Evolutionary conservation across 345 rosid species (phyloP).

Genomic region (Eutrema heterophyllum): DNA sequence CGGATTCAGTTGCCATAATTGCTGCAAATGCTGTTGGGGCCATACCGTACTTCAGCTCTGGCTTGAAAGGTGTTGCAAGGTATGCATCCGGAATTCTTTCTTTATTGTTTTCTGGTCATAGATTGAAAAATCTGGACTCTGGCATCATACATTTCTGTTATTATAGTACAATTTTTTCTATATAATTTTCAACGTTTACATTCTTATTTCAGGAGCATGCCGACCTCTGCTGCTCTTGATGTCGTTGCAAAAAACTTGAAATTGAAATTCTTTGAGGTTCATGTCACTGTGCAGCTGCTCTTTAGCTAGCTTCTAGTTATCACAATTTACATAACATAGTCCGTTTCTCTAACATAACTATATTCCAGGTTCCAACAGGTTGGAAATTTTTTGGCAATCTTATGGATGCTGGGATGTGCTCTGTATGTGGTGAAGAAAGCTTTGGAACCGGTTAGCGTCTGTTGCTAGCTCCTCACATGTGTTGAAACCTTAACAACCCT

Average conservation of each 20-base stretch:
- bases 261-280: slow-evolving; percentile 89
- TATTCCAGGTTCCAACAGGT: slow-evolving; percentile 79
- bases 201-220: slow-evolving; percentile 77
- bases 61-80: slow-evolving; percentile 98
- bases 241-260: slow-evolving; percentile 74
- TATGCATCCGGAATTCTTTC: slow-evolving; percentile 8
- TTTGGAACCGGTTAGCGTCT: slow-evolving; percentile 74
- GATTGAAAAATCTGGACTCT: neutral
- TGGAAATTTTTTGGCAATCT: slow-evolving; percentile 94
- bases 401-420: slow-evolving; percentile 92
- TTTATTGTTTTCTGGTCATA: neutral
- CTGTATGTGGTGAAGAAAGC: slow-evolving; percentile 90
- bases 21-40: slow-evolving; percentile 91
- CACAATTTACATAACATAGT: neutral
- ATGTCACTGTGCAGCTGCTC: neutral
- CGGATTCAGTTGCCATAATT: slow-evolving; percentile 92
- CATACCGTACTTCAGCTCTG: slow-evolving; percentile 81
- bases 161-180: neutral
- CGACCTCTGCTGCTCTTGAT: slow-evolving; percentile 93
- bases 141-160: neutral
- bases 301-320: neutral
- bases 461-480: neutral
- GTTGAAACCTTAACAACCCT: neutral
- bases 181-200: neutral
- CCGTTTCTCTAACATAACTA: neutral